Base-by-base conservation (phyloP, 2,329 filamentous ascomycete species). In the Clathrospora elynae region DNA sequence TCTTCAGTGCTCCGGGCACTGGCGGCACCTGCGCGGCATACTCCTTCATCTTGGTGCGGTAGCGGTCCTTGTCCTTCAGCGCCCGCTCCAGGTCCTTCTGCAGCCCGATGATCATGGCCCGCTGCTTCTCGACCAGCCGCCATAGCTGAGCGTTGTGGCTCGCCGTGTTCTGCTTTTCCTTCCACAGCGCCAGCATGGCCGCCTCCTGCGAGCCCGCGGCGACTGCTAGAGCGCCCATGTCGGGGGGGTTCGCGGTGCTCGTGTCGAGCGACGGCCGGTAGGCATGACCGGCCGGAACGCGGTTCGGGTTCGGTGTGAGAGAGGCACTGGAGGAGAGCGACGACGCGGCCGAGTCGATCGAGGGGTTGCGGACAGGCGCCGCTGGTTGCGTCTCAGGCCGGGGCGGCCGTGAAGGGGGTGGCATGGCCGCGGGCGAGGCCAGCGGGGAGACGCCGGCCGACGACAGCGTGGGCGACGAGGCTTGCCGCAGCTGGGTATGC, bases 91-190 rank as follows among this genome's bases (percentile, higher is more conserved):
- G 76, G 66, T 99, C 93, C 69, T 93, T 95, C 65, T 97, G 96
- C 51, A 99, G 78, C 6, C 91, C 92, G 13, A 96, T 72, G 40
- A 99, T 90, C 84, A 99, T 91, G 11, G 90, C 84, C 50, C 92
- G 81, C 71, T 99, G 93, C 74, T 99, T 97, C 69, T 97, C 92
- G 35, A 99, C 90, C 32, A 99, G 75, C 35, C 90, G 86, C 93
- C 93, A 99, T 61, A 99, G 74, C 68, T 99, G 92, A 12, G 85
- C 78, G 66, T 97, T 97, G 65, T 97, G 93, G 56, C 89, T 86
- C 4, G 88, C 83, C 40, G 90, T 87, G 34, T 89, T 87, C 51
- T 92, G 84, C 70, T 96, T 97, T 66, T 99, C 93, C 66, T 88
- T 95, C 52, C 96, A 74, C 35, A 99, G 75, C 61, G 93, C 89